Conservation (phyloP, 2,329 filamentous ascomycete genomes). For the Colletotrichum lini region DNA sequence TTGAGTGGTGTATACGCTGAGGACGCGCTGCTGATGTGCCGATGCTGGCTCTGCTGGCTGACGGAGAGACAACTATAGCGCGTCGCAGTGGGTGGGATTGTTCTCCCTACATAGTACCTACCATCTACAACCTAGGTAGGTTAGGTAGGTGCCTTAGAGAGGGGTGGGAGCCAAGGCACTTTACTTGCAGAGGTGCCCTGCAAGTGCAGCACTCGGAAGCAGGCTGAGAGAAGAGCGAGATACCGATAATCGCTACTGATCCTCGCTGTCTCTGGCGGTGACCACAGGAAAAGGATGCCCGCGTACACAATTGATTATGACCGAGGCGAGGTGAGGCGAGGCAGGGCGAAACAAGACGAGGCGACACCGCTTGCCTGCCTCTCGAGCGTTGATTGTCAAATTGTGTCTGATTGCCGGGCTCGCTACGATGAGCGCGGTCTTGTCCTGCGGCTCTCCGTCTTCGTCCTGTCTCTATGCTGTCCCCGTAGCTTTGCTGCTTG, state of each 20-base stretch:
- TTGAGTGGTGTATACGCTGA: neutral
- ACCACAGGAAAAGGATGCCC: neutral
- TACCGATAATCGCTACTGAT: neutral
- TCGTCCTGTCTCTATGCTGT: conserved; percentile 6
- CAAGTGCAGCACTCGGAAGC: conserved; percentile 35
- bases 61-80: conserved; percentile 1
- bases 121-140: no score
- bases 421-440: neutral
- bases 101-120: neutral
- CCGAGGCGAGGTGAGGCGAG: neutral
- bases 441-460: conserved; percentile 26
- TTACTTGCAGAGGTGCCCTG: conserved; percentile 41
- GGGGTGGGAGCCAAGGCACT: conserved; percentile 5
- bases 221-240: conserved; percentile 14
- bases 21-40: conserved; percentile 14
- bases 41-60: conserved; percentile 3
- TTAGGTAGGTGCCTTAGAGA: no score
- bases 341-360: no score
- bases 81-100: conserved; percentile 1
- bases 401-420: neutral
- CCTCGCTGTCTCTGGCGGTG: no score
- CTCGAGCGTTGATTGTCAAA: neutral
- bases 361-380: conserved; percentile 3
- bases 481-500: neutral
- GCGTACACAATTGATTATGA: conserved; percentile 8